Percentiles rank a stretch among this genome's conserved stretches.
phyloP scores from a whole-genome alignment of 495 filamentous ascomycete genomes.

The Aspergillus leporis region DNA sequence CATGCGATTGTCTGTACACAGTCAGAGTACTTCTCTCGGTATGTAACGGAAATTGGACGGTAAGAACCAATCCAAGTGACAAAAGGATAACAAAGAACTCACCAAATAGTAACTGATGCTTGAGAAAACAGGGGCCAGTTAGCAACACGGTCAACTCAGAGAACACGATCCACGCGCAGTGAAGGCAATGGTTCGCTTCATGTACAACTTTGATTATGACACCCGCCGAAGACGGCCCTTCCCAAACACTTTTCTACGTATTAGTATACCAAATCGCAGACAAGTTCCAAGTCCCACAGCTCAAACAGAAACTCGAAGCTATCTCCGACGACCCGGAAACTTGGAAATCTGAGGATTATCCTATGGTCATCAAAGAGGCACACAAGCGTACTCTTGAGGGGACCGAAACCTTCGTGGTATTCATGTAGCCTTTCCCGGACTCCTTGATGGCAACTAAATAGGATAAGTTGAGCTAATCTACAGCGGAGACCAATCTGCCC shows the following conservation, averaged over 20 bases:
- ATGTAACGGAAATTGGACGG: constrained; percentile 34
- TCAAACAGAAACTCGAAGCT: constrained; percentile 40
- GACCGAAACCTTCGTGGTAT: background rate
- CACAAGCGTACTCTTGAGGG: constrained; percentile 16
- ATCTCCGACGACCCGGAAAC: constrained; percentile 12
- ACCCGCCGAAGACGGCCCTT: constrained; percentile 18
- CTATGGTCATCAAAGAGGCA: constrained; percentile 29
- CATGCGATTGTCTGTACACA: constrained; percentile 36
- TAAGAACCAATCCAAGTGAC: constrained; percentile 13
- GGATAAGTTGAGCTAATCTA: too few species aligned
- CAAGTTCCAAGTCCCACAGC: constrained; percentile 36
- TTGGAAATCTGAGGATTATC: constrained; percentile 31
- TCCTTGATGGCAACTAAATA: too few species aligned
- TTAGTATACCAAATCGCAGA: constrained; percentile 46
- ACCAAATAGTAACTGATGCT: constrained; percentile 7
- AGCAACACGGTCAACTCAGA: constrained; percentile 19
- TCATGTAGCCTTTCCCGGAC: background rate
- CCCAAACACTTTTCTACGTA: constrained; percentile 30
- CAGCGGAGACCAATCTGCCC: too few species aligned
- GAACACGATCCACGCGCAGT: constrained; percentile 34
- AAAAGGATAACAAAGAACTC: background rate
- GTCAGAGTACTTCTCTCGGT: constrained; percentile 38
- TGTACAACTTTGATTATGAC: constrained; percentile 31
- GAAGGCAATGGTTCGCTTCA: constrained; percentile 35
- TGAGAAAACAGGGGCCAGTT: constrained; percentile 19